Evolutionary conservation across 2,329 filamentous ascomycete genomes (phyloP).

Genomic region (Xylariaceae sp.): DNA sequence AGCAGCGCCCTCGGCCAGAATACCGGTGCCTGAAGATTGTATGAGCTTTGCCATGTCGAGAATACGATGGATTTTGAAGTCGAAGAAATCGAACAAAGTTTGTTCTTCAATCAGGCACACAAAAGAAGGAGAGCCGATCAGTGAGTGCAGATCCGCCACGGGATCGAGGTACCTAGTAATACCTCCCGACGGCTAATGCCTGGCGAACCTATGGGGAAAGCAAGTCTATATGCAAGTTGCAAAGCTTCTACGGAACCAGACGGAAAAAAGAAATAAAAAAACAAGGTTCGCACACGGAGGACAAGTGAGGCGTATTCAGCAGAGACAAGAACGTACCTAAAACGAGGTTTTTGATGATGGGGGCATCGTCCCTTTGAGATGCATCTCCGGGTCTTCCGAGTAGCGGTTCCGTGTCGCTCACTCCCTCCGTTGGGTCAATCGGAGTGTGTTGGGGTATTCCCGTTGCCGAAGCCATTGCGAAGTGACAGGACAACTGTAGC

Average conservation of each 20-base stretch:
- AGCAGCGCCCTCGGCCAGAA: constrained; percentile 72
- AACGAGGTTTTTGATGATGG: constrained; percentile 65
- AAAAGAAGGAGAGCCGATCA: background rate
- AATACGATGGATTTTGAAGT: background rate
- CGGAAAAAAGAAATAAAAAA: background rate
- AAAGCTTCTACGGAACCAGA: background rate
- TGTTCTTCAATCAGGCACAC: background rate
- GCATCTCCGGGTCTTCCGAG: constrained; percentile 68
- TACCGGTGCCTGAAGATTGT: constrained; percentile 62
- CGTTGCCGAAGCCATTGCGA: constrained; percentile 61
- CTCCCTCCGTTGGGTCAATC: constrained; percentile 34
- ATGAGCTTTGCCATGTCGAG: constrained; percentile 30
- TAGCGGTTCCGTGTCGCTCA: constrained; percentile 60
- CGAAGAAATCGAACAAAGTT: background rate
- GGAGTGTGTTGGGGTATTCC: constrained; percentile 52
- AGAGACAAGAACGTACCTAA: constrained; percentile 51
- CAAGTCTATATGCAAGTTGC: constrained; percentile 13
- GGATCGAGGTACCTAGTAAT: constrained; percentile 1
- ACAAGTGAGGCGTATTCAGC: background rate
- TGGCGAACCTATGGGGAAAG: constrained; percentile 5
- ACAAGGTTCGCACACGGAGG: constrained; percentile 4
- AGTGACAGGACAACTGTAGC: constrained; percentile 13
- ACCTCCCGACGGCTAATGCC: background rate
- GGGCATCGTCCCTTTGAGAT: constrained; percentile 58
- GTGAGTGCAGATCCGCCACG: background rate